Evolutionary conservation across 345 rosid genomes (phyloP).

Genomic region (Geranium rotundifolium): DNA sequence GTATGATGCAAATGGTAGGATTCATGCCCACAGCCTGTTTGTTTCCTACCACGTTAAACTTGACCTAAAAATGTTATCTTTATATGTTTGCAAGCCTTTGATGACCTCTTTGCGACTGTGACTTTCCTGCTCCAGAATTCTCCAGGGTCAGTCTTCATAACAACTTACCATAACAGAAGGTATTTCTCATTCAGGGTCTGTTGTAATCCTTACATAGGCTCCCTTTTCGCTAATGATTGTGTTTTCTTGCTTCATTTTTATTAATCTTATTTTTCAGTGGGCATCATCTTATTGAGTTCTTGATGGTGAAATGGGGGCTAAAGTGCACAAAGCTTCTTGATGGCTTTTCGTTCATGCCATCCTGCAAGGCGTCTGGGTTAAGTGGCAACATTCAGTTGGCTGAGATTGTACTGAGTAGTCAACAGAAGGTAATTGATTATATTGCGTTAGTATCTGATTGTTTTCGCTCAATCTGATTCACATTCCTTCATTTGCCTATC

Average conservation of each 20-base stretch:
- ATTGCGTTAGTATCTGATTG: too few species aligned
- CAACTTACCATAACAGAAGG: conserved; percentile 92
- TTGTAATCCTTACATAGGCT: not conserved
- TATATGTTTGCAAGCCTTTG: conserved; percentile 43
- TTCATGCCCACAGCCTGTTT: not conserved
- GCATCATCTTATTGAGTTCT: conserved; percentile 82
- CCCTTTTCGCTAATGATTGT: not conserved
- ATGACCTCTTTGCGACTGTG: conserved; percentile 75
- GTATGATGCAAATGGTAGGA: conserved; percentile 66
- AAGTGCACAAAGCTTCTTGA: conserved; percentile 67
- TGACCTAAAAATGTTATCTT: not conserved
- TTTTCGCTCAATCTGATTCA: too few species aligned
- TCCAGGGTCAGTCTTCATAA: conserved; percentile 64
- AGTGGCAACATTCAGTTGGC: conserved; percentile 71
- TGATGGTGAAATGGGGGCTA: conserved; percentile 83
- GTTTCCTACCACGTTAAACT: not conserved
- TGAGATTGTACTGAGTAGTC: conserved; percentile 36
- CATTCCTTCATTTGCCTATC: too few species aligned
- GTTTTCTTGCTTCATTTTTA: not conserved
- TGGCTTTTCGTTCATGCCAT: conserved; percentile 73
- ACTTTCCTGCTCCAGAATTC: conserved; percentile 62
- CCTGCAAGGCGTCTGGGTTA: conserved; percentile 47
- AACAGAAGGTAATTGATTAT: not conserved
- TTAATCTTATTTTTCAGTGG: conserved; percentile 36
- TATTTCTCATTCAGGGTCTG: conserved; percentile 15